Evolutionary conservation across 345 rosid genomes (phyloP).

Genomic region (Citrus maxima): DNA sequence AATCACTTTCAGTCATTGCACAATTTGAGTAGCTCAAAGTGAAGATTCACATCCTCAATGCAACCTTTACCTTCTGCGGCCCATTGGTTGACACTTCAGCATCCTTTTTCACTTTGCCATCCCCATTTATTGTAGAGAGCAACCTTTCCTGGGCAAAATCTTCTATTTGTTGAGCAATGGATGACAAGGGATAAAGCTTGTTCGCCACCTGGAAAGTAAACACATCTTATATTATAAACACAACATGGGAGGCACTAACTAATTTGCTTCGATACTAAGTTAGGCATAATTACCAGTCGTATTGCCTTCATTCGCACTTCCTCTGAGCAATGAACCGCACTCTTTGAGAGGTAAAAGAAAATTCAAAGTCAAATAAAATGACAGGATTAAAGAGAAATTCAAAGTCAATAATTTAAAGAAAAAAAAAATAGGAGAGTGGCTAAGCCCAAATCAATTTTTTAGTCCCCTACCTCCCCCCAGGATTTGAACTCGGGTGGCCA

Average conservation of each 20-base stretch:
- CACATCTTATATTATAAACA: constrained; percentile 16
- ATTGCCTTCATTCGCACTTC: constrained; percentile 99
- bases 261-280: constrained; percentile 10
- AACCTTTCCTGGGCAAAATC: constrained; percentile 73
- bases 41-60: not conserved
- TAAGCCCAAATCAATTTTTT: too few relatives aligned
- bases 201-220: constrained; percentile 79
- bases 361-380: constrained; percentile 15
- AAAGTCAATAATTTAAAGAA: constrained; percentile 6
- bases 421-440: too few relatives aligned
- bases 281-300: constrained; percentile 62
- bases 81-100: constrained; percentile 43
- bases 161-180: constrained; percentile 78
- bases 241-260: constrained; percentile 13
- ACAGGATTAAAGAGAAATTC: not conserved
- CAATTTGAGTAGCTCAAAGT: not conserved
- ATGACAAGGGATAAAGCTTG: constrained; percentile 77
- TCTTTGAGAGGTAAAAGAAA: constrained; percentile 42
- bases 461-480: too few relatives aligned
- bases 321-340: constrained; percentile 89
- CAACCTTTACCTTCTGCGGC: constrained; percentile 49
- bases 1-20: not conserved
- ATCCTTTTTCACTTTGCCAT: constrained; percentile 37
- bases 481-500: too few relatives aligned
- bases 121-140: constrained; percentile 46